A percentile compares a stretch with the other conserved stretches of the same genome.
These are phyloP conservation scores for Tetraselmis chui DNA, from an alignment of 139 green algal species.

Conservation along the genomic window DNA sequence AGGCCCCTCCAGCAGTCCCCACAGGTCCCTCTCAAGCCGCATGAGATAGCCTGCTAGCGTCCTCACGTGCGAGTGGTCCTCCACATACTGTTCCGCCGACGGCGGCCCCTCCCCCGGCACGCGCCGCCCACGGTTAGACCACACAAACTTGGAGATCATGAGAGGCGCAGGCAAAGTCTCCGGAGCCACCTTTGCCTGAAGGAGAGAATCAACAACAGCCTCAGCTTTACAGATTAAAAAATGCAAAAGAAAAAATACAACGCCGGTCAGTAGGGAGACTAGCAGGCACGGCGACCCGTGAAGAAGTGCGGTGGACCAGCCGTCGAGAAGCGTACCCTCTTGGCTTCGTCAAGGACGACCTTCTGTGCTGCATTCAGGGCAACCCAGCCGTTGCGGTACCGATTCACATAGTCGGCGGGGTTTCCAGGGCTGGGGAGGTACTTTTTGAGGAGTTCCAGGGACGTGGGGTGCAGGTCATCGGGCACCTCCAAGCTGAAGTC, in stretches of 20 bases:
- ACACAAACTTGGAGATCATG: background rate
- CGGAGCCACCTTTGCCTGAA: background rate
- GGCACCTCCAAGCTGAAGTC: background rate
- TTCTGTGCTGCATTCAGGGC: conserved; percentile 16
- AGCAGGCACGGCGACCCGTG: conserved; percentile 25
- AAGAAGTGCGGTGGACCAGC: conserved; percentile 22
- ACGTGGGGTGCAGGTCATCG: background rate
- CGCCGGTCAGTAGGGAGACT: no score
- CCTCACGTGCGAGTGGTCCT: background rate
- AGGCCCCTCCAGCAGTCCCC: conserved; percentile 31
- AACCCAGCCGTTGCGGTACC: conserved; percentile 42
- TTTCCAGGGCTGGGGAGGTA: conserved; percentile 10
- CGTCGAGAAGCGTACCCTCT: conserved; percentile 16
- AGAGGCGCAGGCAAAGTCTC: background rate
- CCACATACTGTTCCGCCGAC: background rate
- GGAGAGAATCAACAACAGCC: no score
- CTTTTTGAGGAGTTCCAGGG: background rate
- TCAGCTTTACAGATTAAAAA: no score
- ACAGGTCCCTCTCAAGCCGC: conserved; percentile 40
- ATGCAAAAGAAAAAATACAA: no score
- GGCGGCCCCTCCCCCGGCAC: background rate
- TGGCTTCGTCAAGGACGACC: conserved; percentile 28
- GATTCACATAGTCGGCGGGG: conserved; percentile 33
- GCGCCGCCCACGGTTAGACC: no score
- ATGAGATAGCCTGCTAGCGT: conserved; percentile 8